phyloP scores from a whole-genome alignment of 2,329 filamentous ascomycete species.

The Geosmithia putterillii region DNA sequence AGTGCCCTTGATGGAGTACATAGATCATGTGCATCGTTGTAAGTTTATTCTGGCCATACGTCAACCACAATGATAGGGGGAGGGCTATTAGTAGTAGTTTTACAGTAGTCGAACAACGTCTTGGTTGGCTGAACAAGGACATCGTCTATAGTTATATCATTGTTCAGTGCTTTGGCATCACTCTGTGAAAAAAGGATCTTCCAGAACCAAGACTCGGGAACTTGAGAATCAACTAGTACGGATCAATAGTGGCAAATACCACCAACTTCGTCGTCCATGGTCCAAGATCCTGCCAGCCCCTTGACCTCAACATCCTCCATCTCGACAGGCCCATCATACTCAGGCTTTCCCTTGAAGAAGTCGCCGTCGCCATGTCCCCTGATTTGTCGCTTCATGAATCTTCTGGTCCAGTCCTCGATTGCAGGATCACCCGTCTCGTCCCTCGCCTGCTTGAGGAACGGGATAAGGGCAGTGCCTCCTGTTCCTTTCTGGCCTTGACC shows the following conservation, averaged over 20 bases:
- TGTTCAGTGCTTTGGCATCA: background rate
- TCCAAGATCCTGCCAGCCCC: constrained; percentile 77
- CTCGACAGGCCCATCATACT: constrained; percentile 25
- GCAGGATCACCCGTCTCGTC: constrained; percentile 93
- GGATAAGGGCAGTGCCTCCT: constrained; percentile 85
- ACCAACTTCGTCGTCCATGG: constrained; percentile 69
- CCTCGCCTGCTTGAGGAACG: constrained; percentile 90
- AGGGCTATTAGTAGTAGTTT: background rate
- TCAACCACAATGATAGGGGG: background rate
- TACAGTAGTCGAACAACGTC: background rate
- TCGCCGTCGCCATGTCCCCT: constrained; percentile 37
- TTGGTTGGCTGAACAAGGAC: background rate
- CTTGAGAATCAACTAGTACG: background rate
- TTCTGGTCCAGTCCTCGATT: constrained; percentile 51
- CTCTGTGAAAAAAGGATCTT: background rate
- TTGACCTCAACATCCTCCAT: constrained; percentile 35
- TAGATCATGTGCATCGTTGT: background rate
- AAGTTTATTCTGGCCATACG: background rate
- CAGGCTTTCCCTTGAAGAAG: constrained; percentile 44
- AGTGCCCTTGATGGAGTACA: background rate
- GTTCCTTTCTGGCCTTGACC: constrained; percentile 65
- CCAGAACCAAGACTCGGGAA: background rate
- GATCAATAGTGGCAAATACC: constrained; percentile 42
- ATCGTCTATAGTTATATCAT: background rate
- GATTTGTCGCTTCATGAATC: constrained; percentile 42